phyloP scores from a whole-genome alignment of 2,329 filamentous ascomycete species.

The Pestalotiopsis sp. region DNA sequence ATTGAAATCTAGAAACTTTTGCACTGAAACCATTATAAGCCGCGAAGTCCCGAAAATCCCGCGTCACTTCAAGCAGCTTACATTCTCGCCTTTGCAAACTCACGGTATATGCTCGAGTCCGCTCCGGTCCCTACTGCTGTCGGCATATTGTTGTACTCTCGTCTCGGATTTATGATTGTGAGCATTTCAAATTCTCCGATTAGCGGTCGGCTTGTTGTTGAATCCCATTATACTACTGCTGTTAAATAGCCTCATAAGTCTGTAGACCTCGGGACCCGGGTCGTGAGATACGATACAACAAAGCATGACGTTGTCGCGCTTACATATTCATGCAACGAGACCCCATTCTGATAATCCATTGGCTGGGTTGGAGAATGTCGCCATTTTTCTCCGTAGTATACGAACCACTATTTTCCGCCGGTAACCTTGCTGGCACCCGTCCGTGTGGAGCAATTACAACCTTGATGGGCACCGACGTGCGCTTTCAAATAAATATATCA shows the following conservation, averaged over 20 bases:
- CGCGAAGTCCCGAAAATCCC: no score
- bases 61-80: no score
- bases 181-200: no score
- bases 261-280: no score
- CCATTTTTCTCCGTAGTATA: background rate
- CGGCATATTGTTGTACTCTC: constrained; percentile 28
- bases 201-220: no score
- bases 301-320: background rate
- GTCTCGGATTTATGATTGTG: background rate
- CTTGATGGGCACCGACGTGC: background rate
- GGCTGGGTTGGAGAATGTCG: background rate
- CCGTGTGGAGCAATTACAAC: background rate
- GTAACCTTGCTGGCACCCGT: background rate
- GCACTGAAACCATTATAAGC: no score
- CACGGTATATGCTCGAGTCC: constrained; percentile 44
- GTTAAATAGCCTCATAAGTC: no score
- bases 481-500: background rate
- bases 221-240: no score
- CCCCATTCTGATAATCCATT: background rate
- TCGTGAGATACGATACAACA: background rate
- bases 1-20: no score
- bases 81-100: constrained; percentile 24
- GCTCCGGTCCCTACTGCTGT: constrained; percentile 42
- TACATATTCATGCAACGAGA: background rate
- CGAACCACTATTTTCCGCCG: background rate